phyloP scores from a whole-genome alignment of 2,329 filamentous ascomycete species.

The Teratosphaeria epicoccoides region DNA sequence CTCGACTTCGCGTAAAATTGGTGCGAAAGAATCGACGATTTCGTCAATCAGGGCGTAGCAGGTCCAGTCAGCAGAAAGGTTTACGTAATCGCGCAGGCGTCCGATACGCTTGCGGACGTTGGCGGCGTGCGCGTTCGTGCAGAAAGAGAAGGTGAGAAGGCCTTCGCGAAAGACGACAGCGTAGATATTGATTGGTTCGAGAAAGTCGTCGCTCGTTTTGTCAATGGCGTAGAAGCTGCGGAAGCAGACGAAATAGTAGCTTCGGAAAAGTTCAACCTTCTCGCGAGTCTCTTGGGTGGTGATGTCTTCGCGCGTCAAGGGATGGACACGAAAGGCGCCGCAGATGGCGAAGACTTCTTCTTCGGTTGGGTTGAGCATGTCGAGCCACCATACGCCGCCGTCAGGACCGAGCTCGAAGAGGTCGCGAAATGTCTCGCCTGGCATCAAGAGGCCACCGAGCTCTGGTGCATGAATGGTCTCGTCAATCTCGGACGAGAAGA shows the following conservation, averaged over 20 bases:
- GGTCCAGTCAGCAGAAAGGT: slow-evolving; percentile 94
- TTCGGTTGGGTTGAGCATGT: slow-evolving; percentile 80
- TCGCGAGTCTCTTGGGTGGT: slow-evolving; percentile 89
- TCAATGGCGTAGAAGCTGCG: slow-evolving; percentile 82
- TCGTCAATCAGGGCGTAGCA: slow-evolving; percentile 98
- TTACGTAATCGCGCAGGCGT: slow-evolving; percentile 86
- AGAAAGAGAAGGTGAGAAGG: slow-evolving; percentile 88
- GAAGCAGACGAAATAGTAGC: slow-evolving; percentile 98
- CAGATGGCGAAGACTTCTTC: slow-evolving; percentile 82
- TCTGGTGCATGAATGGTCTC: slow-evolving; percentile 86
- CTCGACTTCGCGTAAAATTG: slow-evolving; percentile 79
- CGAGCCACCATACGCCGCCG: slow-evolving; percentile 96
- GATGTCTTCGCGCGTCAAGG: slow-evolving; percentile 92
- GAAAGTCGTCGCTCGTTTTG: slow-evolving; percentile 66
- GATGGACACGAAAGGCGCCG: slow-evolving; percentile 91
- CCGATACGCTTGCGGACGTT: slow-evolving; percentile 88
- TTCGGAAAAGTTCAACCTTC: slow-evolving; percentile 95
- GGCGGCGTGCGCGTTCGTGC: slow-evolving; percentile 72
- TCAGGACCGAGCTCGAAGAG: slow-evolving; percentile 64
- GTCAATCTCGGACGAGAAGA: slow-evolving; percentile 92
- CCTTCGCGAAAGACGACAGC: slow-evolving; percentile 95
- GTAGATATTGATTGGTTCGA: slow-evolving; percentile 93
- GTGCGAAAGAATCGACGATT: slow-evolving; percentile 92
- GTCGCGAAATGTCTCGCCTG: slow-evolving; percentile 79
- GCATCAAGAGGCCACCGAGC: slow-evolving; percentile 76